A percentile compares a stretch with the other conserved stretches of the same genome.
Conservation (phyloP, 306 rosid genomes). For the Pyrus pyrifolia region DNA sequence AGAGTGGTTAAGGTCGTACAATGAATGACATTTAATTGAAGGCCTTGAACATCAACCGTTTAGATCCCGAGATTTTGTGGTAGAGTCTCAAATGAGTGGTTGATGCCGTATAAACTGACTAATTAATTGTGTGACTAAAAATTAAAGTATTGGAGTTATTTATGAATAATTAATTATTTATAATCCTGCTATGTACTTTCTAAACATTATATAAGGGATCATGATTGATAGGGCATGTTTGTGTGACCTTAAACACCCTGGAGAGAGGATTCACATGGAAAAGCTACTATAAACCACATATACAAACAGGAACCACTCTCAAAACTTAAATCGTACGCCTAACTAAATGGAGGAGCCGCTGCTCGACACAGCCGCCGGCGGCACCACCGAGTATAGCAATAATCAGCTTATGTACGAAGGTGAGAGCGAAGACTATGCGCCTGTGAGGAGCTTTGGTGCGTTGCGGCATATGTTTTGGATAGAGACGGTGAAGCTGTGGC, state of each 20-base stretch:
- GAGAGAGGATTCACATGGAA: too few species aligned
- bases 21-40: neutral
- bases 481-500: slow-evolving; percentile 31
- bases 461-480: slow-evolving; percentile 15
- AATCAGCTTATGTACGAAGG: neutral
- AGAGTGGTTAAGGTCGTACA: too few species aligned
- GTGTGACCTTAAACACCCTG: too few species aligned
- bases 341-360: slow-evolving; percentile 19
- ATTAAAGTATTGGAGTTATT: neutral
- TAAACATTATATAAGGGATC: too few species aligned
- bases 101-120: too few species aligned
- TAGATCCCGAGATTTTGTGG: too few species aligned
- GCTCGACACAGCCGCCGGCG: neutral
- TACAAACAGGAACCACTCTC: neutral
- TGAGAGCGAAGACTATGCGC: slow-evolving; percentile 5
- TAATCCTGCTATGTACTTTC: too few species aligned
- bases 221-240: too few species aligned
- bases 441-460: slow-evolving; percentile 12
- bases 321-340: neutral
- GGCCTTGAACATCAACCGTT: neutral
- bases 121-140: neutral
- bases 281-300: neutral
- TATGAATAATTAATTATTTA: too few species aligned
- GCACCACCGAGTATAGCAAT: neutral
- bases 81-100: neutral